Evolutionary conservation across 2,329 filamentous ascomycete genomes (phyloP).

Genomic region (Trichocomaceae sp.): DNA sequence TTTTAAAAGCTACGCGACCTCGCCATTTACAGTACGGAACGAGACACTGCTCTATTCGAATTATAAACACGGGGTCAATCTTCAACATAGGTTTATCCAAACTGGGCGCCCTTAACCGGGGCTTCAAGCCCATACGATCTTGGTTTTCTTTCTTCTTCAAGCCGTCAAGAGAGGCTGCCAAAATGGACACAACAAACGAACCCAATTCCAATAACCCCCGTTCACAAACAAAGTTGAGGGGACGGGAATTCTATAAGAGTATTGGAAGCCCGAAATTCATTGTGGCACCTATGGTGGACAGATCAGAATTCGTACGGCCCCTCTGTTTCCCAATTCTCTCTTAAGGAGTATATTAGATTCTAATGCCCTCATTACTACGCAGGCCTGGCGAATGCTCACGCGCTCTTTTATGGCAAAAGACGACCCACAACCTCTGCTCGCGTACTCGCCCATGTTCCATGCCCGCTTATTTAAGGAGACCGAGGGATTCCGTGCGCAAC

Average conservation of each 20-base stretch:
- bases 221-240: constrained; percentile 58
- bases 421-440: constrained; percentile 61
- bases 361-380: constrained; percentile 1
- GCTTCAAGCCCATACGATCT: constrained; percentile 17
- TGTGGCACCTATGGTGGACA: constrained; percentile 95
- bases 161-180: constrained; percentile 19
- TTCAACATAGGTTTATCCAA: constrained; percentile 28
- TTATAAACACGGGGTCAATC: neutral
- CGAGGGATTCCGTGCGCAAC: constrained; percentile 65
- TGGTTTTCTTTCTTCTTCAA: constrained; percentile 14
- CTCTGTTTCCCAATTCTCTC: constrained; percentile 1
- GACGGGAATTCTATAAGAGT: constrained; percentile 88
- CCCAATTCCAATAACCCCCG: constrained; percentile 14
- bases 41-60: neutral
- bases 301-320: constrained; percentile 84
- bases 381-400: constrained; percentile 97
- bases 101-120: constrained; percentile 22
- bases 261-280: constrained; percentile 87
- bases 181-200: constrained; percentile 14
- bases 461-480: constrained; percentile 78
- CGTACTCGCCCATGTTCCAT: constrained; percentile 95
- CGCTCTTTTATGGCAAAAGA: constrained; percentile 75
- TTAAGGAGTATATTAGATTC: constrained; percentile 3
- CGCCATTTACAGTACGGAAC: neutral
- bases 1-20: neutral